Base-by-base conservation (phyloP, 1,139 yeast species). In the Yarrowia galli region DNA sequence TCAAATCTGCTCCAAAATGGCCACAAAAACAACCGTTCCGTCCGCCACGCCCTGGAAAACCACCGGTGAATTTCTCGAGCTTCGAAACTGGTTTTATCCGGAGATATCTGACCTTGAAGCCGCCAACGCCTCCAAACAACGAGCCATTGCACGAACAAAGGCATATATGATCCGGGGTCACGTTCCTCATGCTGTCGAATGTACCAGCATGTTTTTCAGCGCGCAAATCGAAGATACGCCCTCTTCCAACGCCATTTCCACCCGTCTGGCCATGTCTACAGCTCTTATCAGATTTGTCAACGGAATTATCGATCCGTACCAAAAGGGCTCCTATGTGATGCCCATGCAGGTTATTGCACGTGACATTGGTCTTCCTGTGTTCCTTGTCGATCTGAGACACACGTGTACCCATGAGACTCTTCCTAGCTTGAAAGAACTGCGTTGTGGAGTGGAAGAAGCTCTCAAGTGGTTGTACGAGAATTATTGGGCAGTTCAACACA, bases 361-460 rank as follows among this genome's bases (percentile, higher is more conserved):
- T 67, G 83, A 84, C 51, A 79, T 91, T 25, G 85, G 85, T 1
- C 79, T 96, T 25, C 98, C 99, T 0, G 83, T 89, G 43, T 85
- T 85, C 74, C 92, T 96, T 78, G 99, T 96, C 0, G 99, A 96
- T 75, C 75, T 92, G 49, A 81, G 99, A 70, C 99, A 96, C 76
- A 85, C 87, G 76, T 95, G 97, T 7, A 95, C 99, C 0, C 99
- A 96, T 76, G 98, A 95, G 72, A 83, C 81, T 18, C 78, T 95
- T 25, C 98, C 98, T 0, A 83, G 89, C 45, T 73, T 92, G 53
- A 86, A 84, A 60, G 82, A 90, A 78, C 81, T 95, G 25, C 81
- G 97, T 49, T 76, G 81, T 38, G 85, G 88, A 7, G 79, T 87
- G 7, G 74, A 76, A 7, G 80, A 84, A 68, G 97, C 97, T 0